Percentiles rank a stretch among this genome's conserved stretches.
Evolutionary conservation across 2,329 filamentous ascomycete genomes (phyloP).

Genomic region (Mycosphaerelloides madeirae): DNA sequence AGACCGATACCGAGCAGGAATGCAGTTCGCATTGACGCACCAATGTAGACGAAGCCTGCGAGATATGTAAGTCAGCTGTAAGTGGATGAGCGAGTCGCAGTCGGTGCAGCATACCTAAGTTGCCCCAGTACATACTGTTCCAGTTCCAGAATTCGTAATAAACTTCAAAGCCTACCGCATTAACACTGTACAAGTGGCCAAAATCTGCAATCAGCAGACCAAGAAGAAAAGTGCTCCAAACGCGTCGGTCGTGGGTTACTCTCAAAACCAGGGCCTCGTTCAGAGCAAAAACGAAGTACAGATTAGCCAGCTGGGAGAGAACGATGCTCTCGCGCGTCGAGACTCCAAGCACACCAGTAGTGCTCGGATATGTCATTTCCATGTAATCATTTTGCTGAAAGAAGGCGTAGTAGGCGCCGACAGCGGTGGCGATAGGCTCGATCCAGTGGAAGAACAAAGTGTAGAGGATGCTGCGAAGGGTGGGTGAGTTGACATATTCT

Average conservation of each 20-base stretch:
- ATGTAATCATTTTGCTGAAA: slow-evolving; percentile 56
- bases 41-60: slow-evolving; percentile 35
- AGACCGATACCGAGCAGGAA: slow-evolving; percentile 34
- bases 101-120: slow-evolving; percentile 9
- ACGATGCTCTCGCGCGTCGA: slow-evolving; percentile 58
- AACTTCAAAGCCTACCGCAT: slow-evolving; percentile 53
- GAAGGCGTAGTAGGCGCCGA: slow-evolving; percentile 52
- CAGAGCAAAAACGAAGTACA: slow-evolving; percentile 70
- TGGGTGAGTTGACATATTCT: neutral
- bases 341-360: slow-evolving; percentile 42
- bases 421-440: slow-evolving; percentile 55
- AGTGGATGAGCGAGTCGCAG: no score
- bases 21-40: slow-evolving; percentile 28
- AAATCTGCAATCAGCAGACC: slow-evolving; percentile 69
- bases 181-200: slow-evolving; percentile 67
- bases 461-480: slow-evolving; percentile 56
- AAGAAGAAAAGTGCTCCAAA: slow-evolving; percentile 65
- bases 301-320: slow-evolving; percentile 69
- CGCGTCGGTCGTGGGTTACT: slow-evolving; percentile 59
- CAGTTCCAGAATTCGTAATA: slow-evolving; percentile 34
- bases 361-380: slow-evolving; percentile 53
- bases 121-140: slow-evolving; percentile 36
- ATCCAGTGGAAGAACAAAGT: slow-evolving; percentile 70
- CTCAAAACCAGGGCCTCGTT: slow-evolving; percentile 74
- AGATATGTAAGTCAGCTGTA: slow-evolving; percentile 10